These are phyloP conservation scores for Ilyonectria destructans DNA, from an alignment of 2,329 filamentous ascomycete genomes.

Conservation along the genomic window DNA sequence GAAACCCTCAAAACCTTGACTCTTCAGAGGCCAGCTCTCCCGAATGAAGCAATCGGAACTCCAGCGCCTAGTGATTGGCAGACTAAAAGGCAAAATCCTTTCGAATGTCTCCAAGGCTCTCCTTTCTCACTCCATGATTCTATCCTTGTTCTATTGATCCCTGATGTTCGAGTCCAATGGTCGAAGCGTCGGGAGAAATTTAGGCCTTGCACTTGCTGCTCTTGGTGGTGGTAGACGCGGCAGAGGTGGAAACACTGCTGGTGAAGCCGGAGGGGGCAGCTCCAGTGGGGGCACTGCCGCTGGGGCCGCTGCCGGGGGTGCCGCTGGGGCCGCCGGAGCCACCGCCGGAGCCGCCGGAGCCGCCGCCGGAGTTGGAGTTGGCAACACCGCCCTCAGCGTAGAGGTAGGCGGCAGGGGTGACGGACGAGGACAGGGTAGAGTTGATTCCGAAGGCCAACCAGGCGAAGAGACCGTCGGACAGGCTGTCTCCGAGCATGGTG, in stretches of 20 bases:
- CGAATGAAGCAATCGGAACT: constrained; percentile 1
- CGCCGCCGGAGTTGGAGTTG: constrained; percentile 39
- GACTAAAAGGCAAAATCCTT: background rate
- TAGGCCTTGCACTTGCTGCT: constrained; percentile 28
- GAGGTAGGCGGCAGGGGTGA: constrained; percentile 39
- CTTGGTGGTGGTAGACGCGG: constrained; percentile 7
- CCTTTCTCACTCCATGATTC: no score
- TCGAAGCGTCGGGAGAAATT: background rate
- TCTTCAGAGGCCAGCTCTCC: constrained; percentile 6
- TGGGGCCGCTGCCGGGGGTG: constrained; percentile 14
- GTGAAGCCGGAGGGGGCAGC: background rate
- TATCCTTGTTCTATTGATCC: background rate
- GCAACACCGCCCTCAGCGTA: constrained; percentile 45
- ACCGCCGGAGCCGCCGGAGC: constrained; percentile 29
- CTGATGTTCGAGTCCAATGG: background rate
- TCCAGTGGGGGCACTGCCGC: constrained; percentile 1
- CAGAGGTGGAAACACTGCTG: constrained; percentile 8
- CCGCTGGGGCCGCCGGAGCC: constrained; percentile 29
- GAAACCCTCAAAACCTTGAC: background rate
- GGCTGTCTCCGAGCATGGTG: constrained; percentile 68
- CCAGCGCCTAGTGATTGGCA: background rate
- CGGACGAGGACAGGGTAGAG: constrained; percentile 42
- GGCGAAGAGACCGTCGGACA: constrained; percentile 68
- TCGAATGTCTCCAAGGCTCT: background rate
- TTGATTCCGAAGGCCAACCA: constrained; percentile 72